Conservation (phyloP, 768 basidiomycete genomes). For the Rhodotorula sphaerocarpa region DNA sequence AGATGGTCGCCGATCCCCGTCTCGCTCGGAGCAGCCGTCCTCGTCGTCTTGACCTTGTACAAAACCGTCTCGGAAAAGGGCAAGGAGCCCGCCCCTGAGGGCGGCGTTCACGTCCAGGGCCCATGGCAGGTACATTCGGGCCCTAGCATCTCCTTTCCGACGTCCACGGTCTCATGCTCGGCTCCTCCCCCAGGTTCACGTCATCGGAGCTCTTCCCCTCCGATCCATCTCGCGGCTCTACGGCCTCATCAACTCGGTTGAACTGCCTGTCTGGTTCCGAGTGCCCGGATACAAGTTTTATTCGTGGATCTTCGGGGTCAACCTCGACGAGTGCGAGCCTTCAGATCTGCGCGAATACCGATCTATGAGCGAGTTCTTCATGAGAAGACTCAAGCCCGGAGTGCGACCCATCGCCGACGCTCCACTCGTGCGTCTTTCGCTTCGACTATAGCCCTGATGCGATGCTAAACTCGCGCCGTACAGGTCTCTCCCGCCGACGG, state of each 20-base stretch:
- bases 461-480: too few species aligned
- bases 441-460: too few species aligned
- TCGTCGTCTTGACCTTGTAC: constrained; percentile 36
- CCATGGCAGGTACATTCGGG: constrained; percentile 71
- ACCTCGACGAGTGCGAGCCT: constrained; percentile 80
- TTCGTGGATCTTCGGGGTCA: constrained; percentile 80
- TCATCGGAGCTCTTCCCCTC: constrained; percentile 86
- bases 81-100: constrained; percentile 39
- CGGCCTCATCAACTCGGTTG: constrained; percentile 89
- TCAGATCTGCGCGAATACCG: constrained; percentile 68
- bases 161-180: background rate
- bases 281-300: constrained; percentile 81
- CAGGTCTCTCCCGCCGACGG: constrained; percentile 94
- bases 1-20: constrained; percentile 92
- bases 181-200: constrained; percentile 62
- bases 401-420: constrained; percentile 69
- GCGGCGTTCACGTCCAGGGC: constrained; percentile 70
- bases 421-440: constrained; percentile 56
- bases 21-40: constrained; percentile 37
- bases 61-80: constrained; percentile 32
- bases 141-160: background rate
- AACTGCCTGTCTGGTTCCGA: constrained; percentile 91
- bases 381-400: constrained; percentile 73
- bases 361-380: constrained; percentile 92
- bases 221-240: constrained; percentile 92